phyloP scores from a whole-genome alignment of 345 rosid species.

The Microcos paniculata region DNA sequence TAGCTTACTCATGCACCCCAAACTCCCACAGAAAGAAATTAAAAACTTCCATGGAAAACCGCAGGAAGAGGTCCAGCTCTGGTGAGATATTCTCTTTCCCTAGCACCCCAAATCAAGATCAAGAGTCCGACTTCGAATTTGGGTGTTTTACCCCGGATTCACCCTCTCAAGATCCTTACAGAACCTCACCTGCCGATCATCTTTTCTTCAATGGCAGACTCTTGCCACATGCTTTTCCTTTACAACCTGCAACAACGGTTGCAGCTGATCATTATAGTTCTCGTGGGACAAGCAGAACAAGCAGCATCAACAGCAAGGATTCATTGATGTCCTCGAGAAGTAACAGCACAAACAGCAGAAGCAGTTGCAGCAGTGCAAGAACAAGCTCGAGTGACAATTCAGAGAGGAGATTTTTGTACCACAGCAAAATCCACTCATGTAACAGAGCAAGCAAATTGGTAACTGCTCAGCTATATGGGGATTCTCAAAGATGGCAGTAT shows the following conservation, averaged over 20 bases:
- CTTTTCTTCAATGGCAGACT: conserved; percentile 79
- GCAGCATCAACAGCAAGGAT: conserved; percentile 55
- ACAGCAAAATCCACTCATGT: conserved; percentile 10
- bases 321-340: conserved; percentile 63
- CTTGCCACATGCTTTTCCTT: conserved; percentile 72
- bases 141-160: conserved; percentile 61
- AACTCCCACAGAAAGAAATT: not conserved
- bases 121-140: conserved; percentile 66
- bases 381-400: conserved; percentile 51
- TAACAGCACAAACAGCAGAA: conserved; percentile 66
- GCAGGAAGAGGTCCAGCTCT: conserved; percentile 11
- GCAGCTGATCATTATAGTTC: not conserved
- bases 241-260: conserved; percentile 17
- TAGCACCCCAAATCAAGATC: conserved; percentile 33
- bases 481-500: conserved; percentile 73
- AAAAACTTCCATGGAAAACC: not conserved
- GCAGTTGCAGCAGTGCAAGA: conserved; percentile 64
- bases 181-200: conserved; percentile 79
- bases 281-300: conserved; percentile 42
- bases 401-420: conserved; percentile 31
- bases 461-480: conserved; percentile 53
- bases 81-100: conserved; percentile 45
- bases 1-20: not conserved
- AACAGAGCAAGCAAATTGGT: conserved; percentile 47
- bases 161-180: conserved; percentile 44